Evolutionary conservation across 768 basidiomycete genomes (phyloP).

Genomic region (Sporobolomyces pararoseus): DNA sequence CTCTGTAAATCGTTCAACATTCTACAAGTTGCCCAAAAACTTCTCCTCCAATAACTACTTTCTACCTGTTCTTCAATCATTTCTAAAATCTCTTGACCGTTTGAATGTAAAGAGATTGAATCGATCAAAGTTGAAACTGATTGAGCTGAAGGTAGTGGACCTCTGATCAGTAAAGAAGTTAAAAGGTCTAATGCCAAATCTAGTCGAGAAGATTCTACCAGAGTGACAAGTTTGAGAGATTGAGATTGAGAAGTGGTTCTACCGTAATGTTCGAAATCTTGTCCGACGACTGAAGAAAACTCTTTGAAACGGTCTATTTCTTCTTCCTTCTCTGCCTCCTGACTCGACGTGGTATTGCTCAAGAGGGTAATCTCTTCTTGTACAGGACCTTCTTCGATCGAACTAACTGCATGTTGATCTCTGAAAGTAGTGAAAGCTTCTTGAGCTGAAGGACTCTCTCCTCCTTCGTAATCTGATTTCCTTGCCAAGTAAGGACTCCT

Average conservation of each 20-base stretch:
- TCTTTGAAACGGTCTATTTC: no score
- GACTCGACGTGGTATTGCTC: no score
- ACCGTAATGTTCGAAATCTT: background rate
- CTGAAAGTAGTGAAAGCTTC: conserved; percentile 30
- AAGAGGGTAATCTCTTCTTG: no score
- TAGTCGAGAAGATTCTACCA: background rate
- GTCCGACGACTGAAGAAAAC: background rate
- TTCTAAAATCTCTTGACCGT: background rate
- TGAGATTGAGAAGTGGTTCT: background rate
- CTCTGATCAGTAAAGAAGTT: background rate
- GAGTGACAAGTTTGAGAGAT: background rate
- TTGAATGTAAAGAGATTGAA: background rate
- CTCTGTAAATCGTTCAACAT: background rate
- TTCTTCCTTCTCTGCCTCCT: background rate
- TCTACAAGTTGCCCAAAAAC: conserved; percentile 18
- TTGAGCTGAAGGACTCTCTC: background rate
- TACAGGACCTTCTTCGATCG: conserved; percentile 21
- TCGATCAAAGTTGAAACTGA: background rate
- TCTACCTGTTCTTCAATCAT: background rate
- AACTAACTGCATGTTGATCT: conserved; percentile 7
- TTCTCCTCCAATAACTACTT: background rate
- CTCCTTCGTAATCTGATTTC: background rate
- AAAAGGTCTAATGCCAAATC: background rate
- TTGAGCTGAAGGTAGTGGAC: background rate
- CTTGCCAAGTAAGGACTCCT: conserved; percentile 16